phyloP scores from a whole-genome alignment of 352 stramenopile genomes.

The Pythium rishiriense region DNA sequence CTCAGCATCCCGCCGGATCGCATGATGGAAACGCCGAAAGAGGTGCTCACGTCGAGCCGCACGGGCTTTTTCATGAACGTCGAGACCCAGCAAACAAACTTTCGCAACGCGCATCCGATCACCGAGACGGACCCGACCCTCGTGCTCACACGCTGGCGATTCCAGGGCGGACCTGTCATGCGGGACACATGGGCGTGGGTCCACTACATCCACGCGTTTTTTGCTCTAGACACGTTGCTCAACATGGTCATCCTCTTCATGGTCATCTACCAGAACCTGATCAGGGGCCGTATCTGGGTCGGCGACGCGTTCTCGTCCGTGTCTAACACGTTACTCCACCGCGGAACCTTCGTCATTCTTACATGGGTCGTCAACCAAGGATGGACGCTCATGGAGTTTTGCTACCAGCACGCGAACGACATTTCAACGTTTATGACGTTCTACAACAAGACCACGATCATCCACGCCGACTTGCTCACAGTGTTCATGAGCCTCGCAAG shows the following conservation, averaged over 20 bases:
- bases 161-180: background rate
- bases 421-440: background rate
- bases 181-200: slow-evolving; percentile 51
- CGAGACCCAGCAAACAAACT: slow-evolving; percentile 1
- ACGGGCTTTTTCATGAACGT: slow-evolving; percentile 9
- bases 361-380: slow-evolving; percentile 44
- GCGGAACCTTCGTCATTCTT: slow-evolving; percentile 34
- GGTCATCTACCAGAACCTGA: slow-evolving; percentile 26
- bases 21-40: background rate
- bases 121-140: background rate
- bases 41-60: background rate
- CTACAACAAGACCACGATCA: background rate
- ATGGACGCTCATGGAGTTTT: slow-evolving; percentile 45
- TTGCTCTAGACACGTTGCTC: slow-evolving; percentile 19
- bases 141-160: background rate
- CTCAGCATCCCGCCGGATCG: background rate
- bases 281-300: slow-evolving; percentile 12
- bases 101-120: background rate
- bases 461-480: slow-evolving; percentile 34
- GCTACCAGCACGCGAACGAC: slow-evolving; percentile 17
- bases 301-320: slow-evolving; percentile 20
- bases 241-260: slow-evolving; percentile 21
- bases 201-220: slow-evolving; percentile 42
- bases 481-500: slow-evolving; percentile 32
- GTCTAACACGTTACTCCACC: slow-evolving; percentile 35